Evolutionary conservation across 1,284 basidiomycete species (phyloP).

Genomic region (Ganoderma leucocontextum): DNA sequence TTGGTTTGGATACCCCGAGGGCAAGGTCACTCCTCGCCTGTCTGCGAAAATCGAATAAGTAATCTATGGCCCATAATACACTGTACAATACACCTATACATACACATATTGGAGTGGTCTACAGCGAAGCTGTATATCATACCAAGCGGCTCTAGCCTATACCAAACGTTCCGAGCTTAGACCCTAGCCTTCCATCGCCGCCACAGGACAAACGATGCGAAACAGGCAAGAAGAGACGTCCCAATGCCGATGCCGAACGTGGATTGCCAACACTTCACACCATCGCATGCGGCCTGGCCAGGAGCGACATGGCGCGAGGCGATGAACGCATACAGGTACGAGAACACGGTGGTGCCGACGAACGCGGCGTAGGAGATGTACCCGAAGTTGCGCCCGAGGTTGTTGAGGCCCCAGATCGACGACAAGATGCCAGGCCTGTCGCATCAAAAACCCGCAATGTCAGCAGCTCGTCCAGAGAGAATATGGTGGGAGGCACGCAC

Average conservation of each 20-base stretch:
- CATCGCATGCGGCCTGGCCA: slow-evolving; percentile 58
- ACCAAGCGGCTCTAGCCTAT: background rate
- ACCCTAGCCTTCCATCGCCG: slow-evolving; percentile 64
- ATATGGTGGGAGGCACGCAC: slow-evolving; percentile 50
- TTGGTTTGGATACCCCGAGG: slow-evolving; percentile 63
- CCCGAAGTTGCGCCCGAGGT: slow-evolving; percentile 79
- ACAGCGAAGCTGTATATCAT: background rate
- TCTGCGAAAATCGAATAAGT: slow-evolving; percentile 21
- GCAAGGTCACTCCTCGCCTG: slow-evolving; percentile 21
- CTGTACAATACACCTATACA: slow-evolving; percentile 3
- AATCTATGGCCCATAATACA: background rate
- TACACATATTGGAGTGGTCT: background rate
- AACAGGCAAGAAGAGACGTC: slow-evolving; percentile 53
- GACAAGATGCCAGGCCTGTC: slow-evolving; percentile 72
- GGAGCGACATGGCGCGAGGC: slow-evolving; percentile 55
- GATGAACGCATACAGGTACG: slow-evolving; percentile 77
- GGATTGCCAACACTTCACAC: slow-evolving; percentile 66
- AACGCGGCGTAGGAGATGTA: slow-evolving; percentile 77
- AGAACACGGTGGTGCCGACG: slow-evolving; percentile 75
- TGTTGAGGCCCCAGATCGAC: slow-evolving; percentile 71
- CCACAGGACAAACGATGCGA: slow-evolving; percentile 61
- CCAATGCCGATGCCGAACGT: slow-evolving; percentile 66
- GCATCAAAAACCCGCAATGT: slow-evolving; percentile 1
- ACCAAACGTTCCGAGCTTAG: background rate
- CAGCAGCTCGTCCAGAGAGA: slow-evolving; percentile 1